Base-by-base conservation (phyloP, 352 stramenopile genomes). In the Phytopythium oedochilum region DNA sequence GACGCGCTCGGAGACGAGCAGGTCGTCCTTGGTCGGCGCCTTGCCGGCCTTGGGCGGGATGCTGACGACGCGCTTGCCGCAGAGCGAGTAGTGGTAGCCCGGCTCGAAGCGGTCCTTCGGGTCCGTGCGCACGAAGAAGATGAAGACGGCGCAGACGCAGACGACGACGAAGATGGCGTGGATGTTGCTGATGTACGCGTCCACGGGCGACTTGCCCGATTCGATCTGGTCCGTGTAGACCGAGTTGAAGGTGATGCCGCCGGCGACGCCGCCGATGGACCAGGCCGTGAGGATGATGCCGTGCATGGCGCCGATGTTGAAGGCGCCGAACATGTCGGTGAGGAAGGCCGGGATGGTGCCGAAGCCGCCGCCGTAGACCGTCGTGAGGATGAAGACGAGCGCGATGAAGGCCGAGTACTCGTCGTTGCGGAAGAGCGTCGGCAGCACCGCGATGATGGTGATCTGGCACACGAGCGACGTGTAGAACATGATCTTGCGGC, bases 311-410 rank as follows among this genome's bases (percentile, higher is more conserved):
- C 79, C 84, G 51, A 92, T 92, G 73, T 92, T 91, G 52, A 68
- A 90, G 3, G 78, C 78, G 17, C 84, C 84, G 56, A 92, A 94
- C 81, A 92, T 92, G 54, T 92, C 84, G 2, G 82, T 90, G 12
- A 94, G 59, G 55, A 92, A 88, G 35, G 64, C 78, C 35, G 82
- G 82, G 61, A 92, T 90, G 20, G 69, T 89, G 38, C 82, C 80
- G 25, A 92, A 90, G 20, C 78, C 78, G 25, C 80, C 84, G 22
- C 82, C 82, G 55, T 94, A 94, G 51, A 70, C 75, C 1, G 76
- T 50, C 22, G 82, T 92, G 10, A 94, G 49, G 18, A 92, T 61
- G 60, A 89, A 94, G 26, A 88, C 73, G 35, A 81, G 60, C 12
- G 54, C 59, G 12, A 82, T 61, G 57, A 92, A 92, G 14, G 66